A percentile compares a stretch with the other conserved stretches of the same genome.
Evolutionary conservation across 495 filamentous ascomycete species (phyloP).

Genomic region (Neurospora terricola): DNA sequence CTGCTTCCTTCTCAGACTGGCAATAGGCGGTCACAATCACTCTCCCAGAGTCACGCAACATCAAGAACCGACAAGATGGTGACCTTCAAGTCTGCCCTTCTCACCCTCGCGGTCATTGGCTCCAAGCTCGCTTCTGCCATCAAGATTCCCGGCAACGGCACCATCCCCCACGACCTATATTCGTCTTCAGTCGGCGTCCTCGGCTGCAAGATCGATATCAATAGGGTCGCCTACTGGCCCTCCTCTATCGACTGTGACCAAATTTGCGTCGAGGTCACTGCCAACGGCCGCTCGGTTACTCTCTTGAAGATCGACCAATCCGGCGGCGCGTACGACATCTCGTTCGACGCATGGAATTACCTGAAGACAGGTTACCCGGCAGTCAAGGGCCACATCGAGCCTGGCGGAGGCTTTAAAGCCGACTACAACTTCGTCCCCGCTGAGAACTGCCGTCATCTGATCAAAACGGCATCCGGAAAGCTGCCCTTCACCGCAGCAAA

Average conservation of each 20-base stretch:
- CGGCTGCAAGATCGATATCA: constrained; percentile 35
- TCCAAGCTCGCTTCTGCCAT: background rate
- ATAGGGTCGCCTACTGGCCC: constrained; percentile 36
- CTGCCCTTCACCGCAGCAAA: constrained; percentile 32
- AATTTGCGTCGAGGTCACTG: constrained; percentile 30
- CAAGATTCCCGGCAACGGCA: constrained; percentile 3
- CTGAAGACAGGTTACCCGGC: constrained; percentile 29
- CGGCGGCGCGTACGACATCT: constrained; percentile 31
- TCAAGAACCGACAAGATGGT: background rate
- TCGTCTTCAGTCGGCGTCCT: constrained; percentile 34
- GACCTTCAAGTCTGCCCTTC: background rate
- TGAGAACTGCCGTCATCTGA: constrained; percentile 19
- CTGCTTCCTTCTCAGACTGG: background rate
- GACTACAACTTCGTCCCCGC: constrained; percentile 25
- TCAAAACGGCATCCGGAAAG: constrained; percentile 22
- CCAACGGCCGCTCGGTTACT: constrained; percentile 25
- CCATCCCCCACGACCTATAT: constrained; percentile 34
- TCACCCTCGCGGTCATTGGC: background rate
- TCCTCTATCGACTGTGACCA: constrained; percentile 30
- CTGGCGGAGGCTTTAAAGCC: constrained; percentile 24
- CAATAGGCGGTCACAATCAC: background rate
- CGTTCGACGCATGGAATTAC: constrained; percentile 36
- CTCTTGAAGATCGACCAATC: constrained; percentile 34
- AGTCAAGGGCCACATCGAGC: constrained; percentile 8
- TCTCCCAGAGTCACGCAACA: accelerated